Base-by-base conservation (phyloP, 129 eudicot species). In the Centella asiatica region DNA sequence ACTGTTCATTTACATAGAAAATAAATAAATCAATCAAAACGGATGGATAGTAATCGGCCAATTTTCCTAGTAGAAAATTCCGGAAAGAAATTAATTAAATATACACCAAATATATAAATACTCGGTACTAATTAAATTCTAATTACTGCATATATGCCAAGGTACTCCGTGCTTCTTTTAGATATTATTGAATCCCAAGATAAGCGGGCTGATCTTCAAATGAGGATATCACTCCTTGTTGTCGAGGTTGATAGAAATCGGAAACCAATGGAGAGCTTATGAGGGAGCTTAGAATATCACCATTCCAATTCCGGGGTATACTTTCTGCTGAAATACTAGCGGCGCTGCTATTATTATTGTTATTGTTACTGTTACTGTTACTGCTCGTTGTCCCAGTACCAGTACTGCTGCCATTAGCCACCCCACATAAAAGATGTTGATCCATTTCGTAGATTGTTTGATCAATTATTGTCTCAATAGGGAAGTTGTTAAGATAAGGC, bases 301-400 rank as follows among this genome's bases (percentile, higher is more conserved):
- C 87, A 26, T 66, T 70, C 85, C 85, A 85, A 39, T 73, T 82
- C n/a, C n/a, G n/a, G 32, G 58, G 59, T 13, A 72, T 71, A 70
- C 83, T 80, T 71, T 78, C 79, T 51, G 74, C 72, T 24, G 83
- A 75, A 62, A n/a, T n/a, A n/a, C n/a, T n/a, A n/a, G n/a, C n/a
- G n/a, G n/a, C n/a, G n/a, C n/a, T n/a, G n/a, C n/a, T n/a, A n/a
- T n/a, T n/a, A n/a, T n/a, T n/a, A n/a, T n/a, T n/a, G n/a, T n/a
- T n/a, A n/a, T n/a, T n/a, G n/a, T n/a, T n/a, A n/a, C n/a, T n/a
- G n/a, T n/a, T n/a, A n/a, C n/a, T n/a, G n/a, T n/a, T n/a, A n/a
- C 69, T 68, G 36, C 10, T 34, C 40, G 52, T 65, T 9, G 62
- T 80, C 46, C 79, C 60, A 40, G 33, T 56, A 65, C 80, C 77